A percentile compares a stretch with the other conserved stretches of the same genome.
Conservation (phyloP, 1,139 yeast genomes). For the Yamadazyma songkhlaensis region DNA sequence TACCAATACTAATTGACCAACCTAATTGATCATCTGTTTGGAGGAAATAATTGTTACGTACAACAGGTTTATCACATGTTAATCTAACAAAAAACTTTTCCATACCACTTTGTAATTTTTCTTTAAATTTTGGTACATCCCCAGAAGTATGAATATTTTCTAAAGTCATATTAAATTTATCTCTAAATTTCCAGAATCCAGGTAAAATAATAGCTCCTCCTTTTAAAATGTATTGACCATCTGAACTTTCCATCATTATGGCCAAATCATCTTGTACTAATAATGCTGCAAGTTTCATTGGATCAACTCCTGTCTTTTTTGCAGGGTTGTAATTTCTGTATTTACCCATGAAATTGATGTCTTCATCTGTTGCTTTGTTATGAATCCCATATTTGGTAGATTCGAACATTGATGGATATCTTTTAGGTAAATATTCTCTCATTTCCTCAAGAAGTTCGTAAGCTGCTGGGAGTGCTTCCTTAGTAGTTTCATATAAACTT, state of each 20-base stretch:
- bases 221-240: slow-evolving; percentile 54
- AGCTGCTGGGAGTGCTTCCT: slow-evolving; percentile 54
- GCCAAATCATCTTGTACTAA: slow-evolving; percentile 70
- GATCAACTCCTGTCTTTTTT: slow-evolving; percentile 37
- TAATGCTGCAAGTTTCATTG: slow-evolving; percentile 55
- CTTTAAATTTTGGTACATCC: slow-evolving; percentile 62
- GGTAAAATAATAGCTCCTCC: slow-evolving; percentile 64
- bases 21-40: slow-evolving; percentile 63
- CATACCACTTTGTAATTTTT: slow-evolving; percentile 59
- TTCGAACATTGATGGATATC: slow-evolving; percentile 57
- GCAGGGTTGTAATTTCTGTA: slow-evolving; percentile 12
- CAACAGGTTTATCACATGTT: slow-evolving; percentile 56
- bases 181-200: slow-evolving; percentile 63
- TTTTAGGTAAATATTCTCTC: slow-evolving; percentile 48
- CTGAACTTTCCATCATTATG: slow-evolving; percentile 55
- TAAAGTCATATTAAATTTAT: slow-evolving; percentile 53
- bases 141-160: slow-evolving; percentile 60
- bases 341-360: slow-evolving; percentile 16
- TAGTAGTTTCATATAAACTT: slow-evolving; percentile 50
- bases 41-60: slow-evolving; percentile 62
- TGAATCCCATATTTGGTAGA: slow-evolving; percentile 46
- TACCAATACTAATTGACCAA: slow-evolving; percentile 64
- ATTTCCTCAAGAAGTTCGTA: slow-evolving; percentile 55
- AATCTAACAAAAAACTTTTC: slow-evolving; percentile 58
- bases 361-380: slow-evolving; percentile 54